Percentiles rank a stretch among this genome's conserved stretches.
Evolutionary conservation across 179 eudicot species (phyloP).

Genomic region (Pouteria campechiana): DNA sequence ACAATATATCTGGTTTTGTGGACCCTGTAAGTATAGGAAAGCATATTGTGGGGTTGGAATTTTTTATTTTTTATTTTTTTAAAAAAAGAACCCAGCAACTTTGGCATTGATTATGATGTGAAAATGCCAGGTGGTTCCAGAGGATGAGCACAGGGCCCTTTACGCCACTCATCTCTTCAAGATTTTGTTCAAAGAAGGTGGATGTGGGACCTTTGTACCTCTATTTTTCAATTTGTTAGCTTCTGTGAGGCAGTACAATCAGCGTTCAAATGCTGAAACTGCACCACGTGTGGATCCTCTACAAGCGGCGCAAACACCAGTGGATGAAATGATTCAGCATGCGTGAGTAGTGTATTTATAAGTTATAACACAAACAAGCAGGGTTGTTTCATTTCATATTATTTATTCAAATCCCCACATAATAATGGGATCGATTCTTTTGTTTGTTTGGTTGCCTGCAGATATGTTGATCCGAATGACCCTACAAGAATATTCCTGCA

Average conservation of each 20-base stretch:
- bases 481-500: conserved; percentile 88
- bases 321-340: conserved; percentile 95
- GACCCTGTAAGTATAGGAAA: conserved; percentile 59
- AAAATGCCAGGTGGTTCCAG: conserved; percentile 72
- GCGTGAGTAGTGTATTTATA: conserved; percentile 46
- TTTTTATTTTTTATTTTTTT: too few species aligned
- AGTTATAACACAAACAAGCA: background rate
- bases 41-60: too few species aligned
- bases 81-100: too few species aligned
- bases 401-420: background rate
- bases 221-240: conserved; percentile 67
- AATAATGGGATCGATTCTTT: background rate
- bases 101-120: too few species aligned
- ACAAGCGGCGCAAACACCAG: conserved; percentile 91
- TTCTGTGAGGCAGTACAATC: conserved; percentile 66
- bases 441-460: conserved; percentile 14
- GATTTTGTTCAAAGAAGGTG: conserved; percentile 95
- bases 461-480: conserved; percentile 94
- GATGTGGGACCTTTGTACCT: conserved; percentile 93
- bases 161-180: conserved; percentile 84
- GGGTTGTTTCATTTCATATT: background rate
- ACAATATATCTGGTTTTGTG: conserved; percentile 78
- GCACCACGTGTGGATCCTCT: conserved; percentile 65
- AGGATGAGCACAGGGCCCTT: conserved; percentile 66
- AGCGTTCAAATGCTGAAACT: conserved; percentile 25